Base-by-base conservation (phyloP, 2,329 filamentous ascomycete species). In the Hymenoscyphus linearis region DNA sequence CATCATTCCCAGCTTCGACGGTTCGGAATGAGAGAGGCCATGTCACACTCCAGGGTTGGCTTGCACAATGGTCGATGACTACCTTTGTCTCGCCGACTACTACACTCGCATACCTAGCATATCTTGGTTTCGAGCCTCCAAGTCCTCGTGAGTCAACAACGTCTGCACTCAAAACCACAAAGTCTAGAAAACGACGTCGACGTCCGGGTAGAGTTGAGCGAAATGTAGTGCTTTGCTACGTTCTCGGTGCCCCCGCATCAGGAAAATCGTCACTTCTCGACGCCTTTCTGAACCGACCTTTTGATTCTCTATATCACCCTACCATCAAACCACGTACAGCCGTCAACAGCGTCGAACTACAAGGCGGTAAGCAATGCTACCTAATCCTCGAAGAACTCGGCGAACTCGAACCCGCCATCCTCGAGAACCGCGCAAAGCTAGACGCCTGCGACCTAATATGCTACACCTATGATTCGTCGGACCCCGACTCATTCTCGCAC, bases 21-120 rank as follows among this genome's bases (percentile, higher is more conserved):
- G 93, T 98, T 18, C 88, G 91, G 50, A 98, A 97, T 72, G 95
- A 99, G 75, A 91, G 91, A 9, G 95, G 95, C 0, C 86, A 98
- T 73, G 93, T 99, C 64, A 99, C 95, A 1, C 80, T 99, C 3
- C 95, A 99, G 74, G 95, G 95, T 1, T 99, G 95, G 95, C 84
- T 99, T 40, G 95, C 95, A 3, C 95, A 99, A 71, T 99, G 95
- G 95, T 97, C 93, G 73, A 99, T 99, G 95, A 99, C 95, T 0
- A 99, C 95, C 0, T 99, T 98, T 70, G 86, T 96, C 63, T 93
- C 96, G 60, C 93, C 95, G 13, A 96, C 95, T 73, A 97, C 91
- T 0, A 98, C 95, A 0, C 82, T 99, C 3, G 93, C 96, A 69
- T 99, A 99, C 73, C 85, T 99, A 2, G 95, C 95, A 2, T 97